Base-by-base conservation (phyloP, 257 asterid species). In the Thymus mandschuricus region DNA sequence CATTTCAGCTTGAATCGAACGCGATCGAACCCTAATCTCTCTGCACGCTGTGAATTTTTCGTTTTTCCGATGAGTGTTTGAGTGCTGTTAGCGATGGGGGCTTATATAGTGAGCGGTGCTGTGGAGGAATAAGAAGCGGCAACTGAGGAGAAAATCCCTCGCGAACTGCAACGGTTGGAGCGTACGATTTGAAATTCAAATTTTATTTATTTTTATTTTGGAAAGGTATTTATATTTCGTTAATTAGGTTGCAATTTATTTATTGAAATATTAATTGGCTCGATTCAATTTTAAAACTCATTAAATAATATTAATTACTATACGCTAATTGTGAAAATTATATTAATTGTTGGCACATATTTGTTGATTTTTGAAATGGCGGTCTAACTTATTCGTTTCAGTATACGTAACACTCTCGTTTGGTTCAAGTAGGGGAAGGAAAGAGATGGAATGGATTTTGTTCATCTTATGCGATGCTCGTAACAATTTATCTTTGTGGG, bases 151-250 rank as follows among this genome's bases (percentile, higher is more conserved):
- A 56, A 55, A 56, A 59, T 64, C 70, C 78, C 75, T 64, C 38
- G 57, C 34, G 4, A n/a, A 60, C 68, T 75, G 8, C 76, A 78
- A 79, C 90, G 88, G 88, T 85, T 87, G 81, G 87, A 79, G 70
- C 38, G 69, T 55, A 1, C 6, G 7, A 34, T 87, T 85, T 76
- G 76, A 85, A 85, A 6, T 81, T 87, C 81, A 76, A 85, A 81
- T 15, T 56, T 45, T 12, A 9, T 34, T 1, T 3, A 13, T 15
- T 3, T 3, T 5, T 44, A 31, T 8, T 59, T 60, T 70, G 6
- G 41, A 10, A 12, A 40, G 1, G 27, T 43, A 45, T 38, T 69
- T 13, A 57, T 55, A 40, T 4, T 56, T 29, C 0, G 3, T 27
- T 27, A 8, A 55, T 8, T 27, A 11, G 4, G 34, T n/a, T 12